phyloP scores from a whole-genome alignment of 176 grass and related monocot species.

The Juncus inflexus region DNA sequence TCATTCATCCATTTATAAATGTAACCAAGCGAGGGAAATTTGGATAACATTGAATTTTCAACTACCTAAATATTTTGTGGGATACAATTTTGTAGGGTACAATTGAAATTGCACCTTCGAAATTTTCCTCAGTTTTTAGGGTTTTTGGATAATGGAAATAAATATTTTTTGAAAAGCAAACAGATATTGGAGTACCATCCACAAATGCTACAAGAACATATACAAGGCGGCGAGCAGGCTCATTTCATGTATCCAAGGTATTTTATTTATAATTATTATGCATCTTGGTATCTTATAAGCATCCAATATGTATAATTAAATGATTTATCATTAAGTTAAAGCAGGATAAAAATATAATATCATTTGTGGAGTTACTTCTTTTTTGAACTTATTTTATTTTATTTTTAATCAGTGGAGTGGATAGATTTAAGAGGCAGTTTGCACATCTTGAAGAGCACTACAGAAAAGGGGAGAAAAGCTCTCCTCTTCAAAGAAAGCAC shows the following conservation, averaged over 20 bases:
- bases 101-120: no score
- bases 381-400: not conserved
- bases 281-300: not conserved
- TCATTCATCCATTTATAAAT: no score
- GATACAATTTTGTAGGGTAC: no score
- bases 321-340: no score
- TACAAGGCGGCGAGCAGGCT: conserved; percentile 57
- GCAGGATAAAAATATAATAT: no score
- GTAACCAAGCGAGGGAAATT: no score
- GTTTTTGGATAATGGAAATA: conserved; percentile 20
- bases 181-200: conserved; percentile 99
- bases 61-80: no score
- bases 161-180: conserved; percentile 51
- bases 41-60: no score
- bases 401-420: conserved; percentile 59
- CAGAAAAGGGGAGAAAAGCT: conserved; percentile 89
- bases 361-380: not conserved
- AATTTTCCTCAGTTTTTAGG: not conserved
- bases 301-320: no score
- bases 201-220: conserved; percentile 80
- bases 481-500: conserved; percentile 80
- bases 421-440: conserved; percentile 96
- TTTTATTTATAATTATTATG: conserved; percentile 3
- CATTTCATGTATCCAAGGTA: conserved; percentile 95
- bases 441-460: conserved; percentile 98